Percentiles rank a stretch among this genome's conserved stretches.
Conservation (phyloP, 768 basidiomycete genomes). For the Crucibulum laeve region DNA sequence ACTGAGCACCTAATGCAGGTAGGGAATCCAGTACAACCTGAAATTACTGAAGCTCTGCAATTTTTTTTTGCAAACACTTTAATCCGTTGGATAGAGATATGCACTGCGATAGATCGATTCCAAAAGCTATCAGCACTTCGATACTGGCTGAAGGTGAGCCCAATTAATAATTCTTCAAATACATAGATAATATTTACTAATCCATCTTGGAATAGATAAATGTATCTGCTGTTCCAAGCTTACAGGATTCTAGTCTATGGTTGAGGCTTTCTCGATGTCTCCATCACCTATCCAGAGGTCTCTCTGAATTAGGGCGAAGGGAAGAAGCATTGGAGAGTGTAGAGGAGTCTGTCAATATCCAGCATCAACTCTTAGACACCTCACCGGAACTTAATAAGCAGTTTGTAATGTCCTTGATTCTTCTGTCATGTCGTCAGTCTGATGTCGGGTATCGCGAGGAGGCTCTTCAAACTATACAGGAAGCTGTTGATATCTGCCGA, state of each 20-base stretch:
- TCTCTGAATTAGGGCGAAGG: not conserved
- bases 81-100: not conserved
- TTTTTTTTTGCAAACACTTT: not conserved
- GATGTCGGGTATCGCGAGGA: not conserved
- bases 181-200: not conserved
- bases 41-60: not conserved
- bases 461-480: not conserved
- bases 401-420: not conserved
- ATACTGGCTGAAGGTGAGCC: constrained; percentile 1
- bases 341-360: not conserved
- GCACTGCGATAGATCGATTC: not conserved
- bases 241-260: not conserved
- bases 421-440: not conserved
- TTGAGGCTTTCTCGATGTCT: not conserved
- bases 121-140: constrained; percentile 3
- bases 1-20: not conserved
- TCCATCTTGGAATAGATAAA: not conserved
- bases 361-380: not conserved
- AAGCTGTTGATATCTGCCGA: not conserved
- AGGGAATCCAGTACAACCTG: not conserved
- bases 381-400: not conserved
- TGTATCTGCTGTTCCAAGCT: not conserved
- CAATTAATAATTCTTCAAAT: constrained; percentile 3
- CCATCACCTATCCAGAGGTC: not conserved
- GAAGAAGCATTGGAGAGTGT: not conserved